Evolutionary conservation across 495 filamentous ascomycete genomes (phyloP).

Genomic region (Hapsidospora chrysogenum): DNA sequence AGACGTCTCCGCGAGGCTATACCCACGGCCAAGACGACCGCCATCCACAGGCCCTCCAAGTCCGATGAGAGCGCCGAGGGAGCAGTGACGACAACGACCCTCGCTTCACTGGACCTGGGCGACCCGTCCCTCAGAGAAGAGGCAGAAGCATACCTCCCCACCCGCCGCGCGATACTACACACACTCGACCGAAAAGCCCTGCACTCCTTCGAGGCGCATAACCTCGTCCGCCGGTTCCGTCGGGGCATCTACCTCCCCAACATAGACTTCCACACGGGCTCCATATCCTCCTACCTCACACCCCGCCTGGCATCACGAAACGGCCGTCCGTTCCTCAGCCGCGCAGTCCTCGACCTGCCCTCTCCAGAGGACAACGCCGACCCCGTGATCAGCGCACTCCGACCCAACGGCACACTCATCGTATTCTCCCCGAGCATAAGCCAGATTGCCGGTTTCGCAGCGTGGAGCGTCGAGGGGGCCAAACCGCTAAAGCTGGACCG

Average conservation of each 20-base stretch:
- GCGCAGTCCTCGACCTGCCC: slow-evolving; percentile 58
- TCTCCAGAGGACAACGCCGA: slow-evolving; percentile 21
- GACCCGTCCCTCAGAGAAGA: not conserved
- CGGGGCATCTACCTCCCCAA: slow-evolving; percentile 48
- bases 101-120: slow-evolving; percentile 13
- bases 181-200: slow-evolving; percentile 44
- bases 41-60: not conserved
- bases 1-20: slow-evolving; percentile 2
- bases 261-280: slow-evolving; percentile 56
- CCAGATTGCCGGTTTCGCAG: slow-evolving; percentile 48
- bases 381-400: slow-evolving; percentile 34
- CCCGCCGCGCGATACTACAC: slow-evolving; percentile 51
- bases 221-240: slow-evolving; percentile 45
- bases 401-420: slow-evolving; percentile 40
- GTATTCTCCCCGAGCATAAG: slow-evolving; percentile 65
- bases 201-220: slow-evolving; percentile 41
- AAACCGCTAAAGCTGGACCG: slow-evolving; percentile 1
- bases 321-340: slow-evolving; percentile 43
- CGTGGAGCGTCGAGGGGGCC: slow-evolving; percentile 10
- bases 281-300: slow-evolving; percentile 43
- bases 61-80: not conserved
- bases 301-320: slow-evolving; percentile 22
- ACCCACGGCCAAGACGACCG: slow-evolving; percentile 5
- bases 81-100: slow-evolving; percentile 4
- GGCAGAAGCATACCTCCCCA: slow-evolving; percentile 21